These are phyloP conservation scores for Seminavis robusta DNA, from an alignment of 108 stramenopile species.

Conservation along the genomic window DNA sequence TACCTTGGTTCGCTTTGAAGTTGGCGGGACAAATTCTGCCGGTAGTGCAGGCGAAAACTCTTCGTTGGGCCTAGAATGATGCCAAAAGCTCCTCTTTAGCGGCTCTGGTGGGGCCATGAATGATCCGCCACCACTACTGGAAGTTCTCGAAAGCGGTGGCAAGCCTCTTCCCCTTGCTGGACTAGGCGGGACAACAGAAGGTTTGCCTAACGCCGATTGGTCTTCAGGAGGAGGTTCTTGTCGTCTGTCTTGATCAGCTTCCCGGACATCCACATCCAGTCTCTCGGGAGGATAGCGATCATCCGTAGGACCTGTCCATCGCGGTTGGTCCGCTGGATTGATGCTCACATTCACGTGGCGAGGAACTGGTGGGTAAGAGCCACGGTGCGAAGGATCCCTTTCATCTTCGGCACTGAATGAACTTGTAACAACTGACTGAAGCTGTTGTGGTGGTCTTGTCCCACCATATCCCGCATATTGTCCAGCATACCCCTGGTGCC, in stretches of 20 bases:
- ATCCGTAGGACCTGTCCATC: background rate
- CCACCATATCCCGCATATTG: too few species aligned
- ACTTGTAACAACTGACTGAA: conserved; percentile 9
- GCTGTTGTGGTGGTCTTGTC: too few species aligned
- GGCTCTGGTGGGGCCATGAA: background rate
- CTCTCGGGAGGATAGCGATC: background rate
- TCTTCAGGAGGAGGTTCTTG: background rate
- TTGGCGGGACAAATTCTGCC: conserved; percentile 10
- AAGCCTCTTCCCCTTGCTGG: background rate
- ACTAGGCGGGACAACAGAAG: background rate
- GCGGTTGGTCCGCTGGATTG: too few species aligned
- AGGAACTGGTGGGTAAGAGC: too few species aligned
- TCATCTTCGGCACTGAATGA: conserved; percentile 15
- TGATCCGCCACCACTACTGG: background rate
- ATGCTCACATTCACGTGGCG: too few species aligned
- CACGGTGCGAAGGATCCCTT: background rate
- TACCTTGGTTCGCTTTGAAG: conserved; percentile 13
- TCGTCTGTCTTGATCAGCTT: background rate
- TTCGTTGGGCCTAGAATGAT: conserved; percentile 2
- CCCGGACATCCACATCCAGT: background rate
- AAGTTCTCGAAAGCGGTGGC: background rate
- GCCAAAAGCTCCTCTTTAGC: conserved; percentile 12
- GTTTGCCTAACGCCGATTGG: background rate
- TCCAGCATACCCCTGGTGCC: too few species aligned
- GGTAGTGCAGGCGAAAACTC: background rate